Evolutionary conservation across 345 rosid genomes (phyloP).

Genomic region (Rhodomyrtus tomentosa): DNA sequence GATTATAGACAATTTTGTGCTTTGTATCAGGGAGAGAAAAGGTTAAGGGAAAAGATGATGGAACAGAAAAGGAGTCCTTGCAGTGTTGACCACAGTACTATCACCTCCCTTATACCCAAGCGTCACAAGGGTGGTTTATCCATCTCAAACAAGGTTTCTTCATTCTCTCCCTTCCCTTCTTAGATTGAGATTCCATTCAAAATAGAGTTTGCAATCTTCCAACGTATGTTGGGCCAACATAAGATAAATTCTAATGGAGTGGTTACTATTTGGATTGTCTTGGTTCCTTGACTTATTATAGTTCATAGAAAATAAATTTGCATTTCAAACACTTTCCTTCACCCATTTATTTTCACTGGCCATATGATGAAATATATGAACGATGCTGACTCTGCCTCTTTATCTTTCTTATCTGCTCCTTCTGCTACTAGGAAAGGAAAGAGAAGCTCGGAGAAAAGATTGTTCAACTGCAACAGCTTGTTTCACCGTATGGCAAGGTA

Average conservation of each 20-base stretch:
- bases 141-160: conserved; percentile 60
- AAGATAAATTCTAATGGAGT: not conserved
- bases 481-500: conserved; percentile 98
- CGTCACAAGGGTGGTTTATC: conserved; percentile 69
- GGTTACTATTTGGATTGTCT: not conserved
- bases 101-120: conserved; percentile 48
- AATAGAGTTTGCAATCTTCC: not conserved
- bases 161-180: not conserved
- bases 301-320: not conserved
- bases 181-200: not conserved
- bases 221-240: not conserved
- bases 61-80: conserved; percentile 70
- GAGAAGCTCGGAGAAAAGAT: conserved; percentile 86
- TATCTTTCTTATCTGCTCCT: not conserved
- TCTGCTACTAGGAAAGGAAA: conserved; percentile 55
- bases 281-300: not conserved
- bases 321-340: not conserved
- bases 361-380: not conserved
- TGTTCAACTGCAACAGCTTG: conserved; percentile 82
- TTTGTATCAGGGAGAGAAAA: conserved; percentile 26
- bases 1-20: not conserved
- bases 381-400: not conserved
- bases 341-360: not conserved
- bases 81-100: conserved; percentile 44
- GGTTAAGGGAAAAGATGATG: conserved; percentile 48